Conservation (phyloP, 805 yeast genomes). For the Monosporozyma solicola region DNA sequence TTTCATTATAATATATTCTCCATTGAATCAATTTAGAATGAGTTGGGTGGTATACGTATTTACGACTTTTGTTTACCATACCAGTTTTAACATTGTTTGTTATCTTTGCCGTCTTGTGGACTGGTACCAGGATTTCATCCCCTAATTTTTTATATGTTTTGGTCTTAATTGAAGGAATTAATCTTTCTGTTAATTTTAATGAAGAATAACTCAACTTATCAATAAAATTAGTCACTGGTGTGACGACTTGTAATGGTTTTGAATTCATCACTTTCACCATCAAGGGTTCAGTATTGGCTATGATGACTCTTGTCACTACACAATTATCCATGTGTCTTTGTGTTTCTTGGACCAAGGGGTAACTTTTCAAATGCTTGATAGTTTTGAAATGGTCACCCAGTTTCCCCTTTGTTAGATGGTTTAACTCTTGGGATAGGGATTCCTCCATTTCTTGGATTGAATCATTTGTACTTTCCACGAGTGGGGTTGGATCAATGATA, state of each 20-base stretch:
- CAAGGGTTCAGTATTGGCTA: conserved; percentile 29
- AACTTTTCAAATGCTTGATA: conserved; percentile 36
- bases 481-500: not conserved
- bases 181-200: conserved; percentile 48
- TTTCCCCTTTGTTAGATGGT: not conserved
- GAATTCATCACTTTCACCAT: conserved; percentile 24
- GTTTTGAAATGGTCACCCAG: conserved; percentile 20
- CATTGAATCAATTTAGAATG: conserved; percentile 38
- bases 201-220: conserved; percentile 49
- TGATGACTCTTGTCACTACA: conserved; percentile 31
- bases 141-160: conserved; percentile 41
- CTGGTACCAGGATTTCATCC: conserved; percentile 44
- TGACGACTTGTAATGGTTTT: conserved; percentile 29
- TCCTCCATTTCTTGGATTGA: not conserved
- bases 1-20: conserved; percentile 43
- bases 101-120: conserved; percentile 35
- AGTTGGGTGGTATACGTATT: conserved; percentile 39
- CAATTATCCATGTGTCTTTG: conserved; percentile 28
- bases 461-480: not conserved
- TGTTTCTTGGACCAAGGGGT: conserved; percentile 41
- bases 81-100: conserved; percentile 31
- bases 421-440: not conserved
- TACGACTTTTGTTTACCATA: conserved; percentile 24
- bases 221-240: conserved; percentile 38
- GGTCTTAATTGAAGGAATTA: conserved; percentile 52